Percentiles rank a stretch among this genome's conserved stretches.
Evolutionary conservation across 805 yeast genomes (phyloP).

Genomic region (Saturnispora halmiae): DNA sequence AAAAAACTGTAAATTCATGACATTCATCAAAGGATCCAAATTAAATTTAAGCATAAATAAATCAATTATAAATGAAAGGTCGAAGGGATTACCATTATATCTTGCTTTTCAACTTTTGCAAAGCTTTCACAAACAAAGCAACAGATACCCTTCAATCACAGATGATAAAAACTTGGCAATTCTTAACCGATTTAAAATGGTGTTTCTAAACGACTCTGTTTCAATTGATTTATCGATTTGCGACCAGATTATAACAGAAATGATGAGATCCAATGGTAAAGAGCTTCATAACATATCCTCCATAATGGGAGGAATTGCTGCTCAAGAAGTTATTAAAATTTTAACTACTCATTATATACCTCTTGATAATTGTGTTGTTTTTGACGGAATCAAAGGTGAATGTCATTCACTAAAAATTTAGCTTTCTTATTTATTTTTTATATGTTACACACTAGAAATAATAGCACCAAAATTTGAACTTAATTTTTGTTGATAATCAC

Average conservation of each 20-base stretch:
- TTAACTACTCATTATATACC: constrained; percentile 78
- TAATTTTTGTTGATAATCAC: too few species aligned
- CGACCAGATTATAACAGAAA: constrained; percentile 33
- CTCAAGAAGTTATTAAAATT: constrained; percentile 74
- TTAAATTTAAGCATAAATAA: neutral
- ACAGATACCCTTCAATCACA: constrained; percentile 15
- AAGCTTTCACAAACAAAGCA: constrained; percentile 21
- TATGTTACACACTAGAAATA: too few species aligned
- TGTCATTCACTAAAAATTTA: constrained; percentile 19
- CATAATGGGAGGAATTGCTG: constrained; percentile 73
- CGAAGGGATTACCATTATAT: constrained; percentile 26
- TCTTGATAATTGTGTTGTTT: constrained; percentile 56
- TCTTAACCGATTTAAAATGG: neutral
- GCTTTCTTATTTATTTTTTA: neutral
- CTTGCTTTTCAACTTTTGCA: constrained; percentile 33
- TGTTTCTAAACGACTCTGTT: constrained; percentile 1
- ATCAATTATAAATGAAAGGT: neutral
- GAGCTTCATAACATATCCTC: constrained; percentile 55
- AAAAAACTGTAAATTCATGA: constrained; percentile 48
- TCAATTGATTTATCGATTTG: constrained; percentile 20
- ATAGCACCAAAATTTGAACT: too few species aligned
- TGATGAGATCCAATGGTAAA: constrained; percentile 32
- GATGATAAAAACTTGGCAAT: neutral
- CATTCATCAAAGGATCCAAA: constrained; percentile 24
- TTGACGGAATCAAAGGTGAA: constrained; percentile 58